Evolutionary conservation across 2,329 filamentous ascomycete genomes (phyloP), one percentile per base, ranked within the genome.

Genomic region (Neurospora sp.): DNA sequence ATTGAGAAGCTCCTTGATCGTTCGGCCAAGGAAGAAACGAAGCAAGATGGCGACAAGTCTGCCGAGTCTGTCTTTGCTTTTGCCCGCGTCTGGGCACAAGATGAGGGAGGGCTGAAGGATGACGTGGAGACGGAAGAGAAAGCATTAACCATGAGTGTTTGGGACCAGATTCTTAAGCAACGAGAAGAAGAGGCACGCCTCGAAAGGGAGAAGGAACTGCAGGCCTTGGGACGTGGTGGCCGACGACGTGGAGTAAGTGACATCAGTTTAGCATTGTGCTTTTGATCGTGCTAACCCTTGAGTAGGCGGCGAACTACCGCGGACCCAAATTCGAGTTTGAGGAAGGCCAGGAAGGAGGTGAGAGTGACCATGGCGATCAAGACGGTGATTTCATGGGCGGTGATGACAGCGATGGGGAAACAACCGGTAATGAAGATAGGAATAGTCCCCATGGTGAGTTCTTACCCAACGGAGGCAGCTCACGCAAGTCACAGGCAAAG

Each of bases 1-100:
- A 89, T 99, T n/a, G 93, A 97, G 68, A 92, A 91, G 74, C 85
- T 99, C 12, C 84, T 99, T n/a, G 94, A 98, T 77, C 89, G 96
- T 66, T 92, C 91, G 62, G 88, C 92, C 73, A 87, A 92, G 37
- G 93, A 97, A 77, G 88, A 92, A 73, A 92, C 89, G 0, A 85
- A 85, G 69, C 82, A 85, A 1, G 86, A 87, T 3, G 88, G 92
- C 2, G 88, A 93, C 67, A 80, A 83, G 28, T 86, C 87, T 0
- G 88, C 89, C 0, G 92, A 96, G 77, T 90, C 89, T 0, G 91
- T 94, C 69, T 99, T 97, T 78, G 92, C 91, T 4, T 92, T 96
- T 79, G 95, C 95, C 46, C 88, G 92, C 65, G 91, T 99, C 1
- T 99, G 96, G 96, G 91, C 91, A 4, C 96, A 97, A 75, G 91